A percentile compares a stretch with the other conserved stretches of the same genome.
Evolutionary conservation across 257 asterid genomes (phyloP).

Genomic region (Rehmannia glutinosa): DNA sequence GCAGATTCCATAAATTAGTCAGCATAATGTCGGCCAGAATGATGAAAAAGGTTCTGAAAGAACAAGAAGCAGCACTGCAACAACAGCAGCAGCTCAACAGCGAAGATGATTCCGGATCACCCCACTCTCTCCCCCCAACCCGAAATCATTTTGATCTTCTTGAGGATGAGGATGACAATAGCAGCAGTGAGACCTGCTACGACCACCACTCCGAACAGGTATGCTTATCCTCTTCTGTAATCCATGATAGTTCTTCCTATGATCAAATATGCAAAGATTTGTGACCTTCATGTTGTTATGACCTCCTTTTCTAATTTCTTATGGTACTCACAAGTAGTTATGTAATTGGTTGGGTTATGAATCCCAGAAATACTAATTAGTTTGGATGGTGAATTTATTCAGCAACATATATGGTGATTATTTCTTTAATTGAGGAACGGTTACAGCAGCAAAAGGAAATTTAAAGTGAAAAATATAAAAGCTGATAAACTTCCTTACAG

Average conservation of each 20-base stretch:
- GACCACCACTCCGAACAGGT: slow-evolving; percentile 38
- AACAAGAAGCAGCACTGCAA: slow-evolving; percentile 43
- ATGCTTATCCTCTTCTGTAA: neutral
- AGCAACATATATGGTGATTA: no score
- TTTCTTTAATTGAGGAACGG: no score
- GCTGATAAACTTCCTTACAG: no score
- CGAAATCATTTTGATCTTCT: slow-evolving; percentile 65
- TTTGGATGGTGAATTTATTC: neutral
- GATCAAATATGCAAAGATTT: neutral
- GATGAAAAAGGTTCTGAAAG: slow-evolving; percentile 61
- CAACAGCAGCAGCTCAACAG: slow-evolving; percentile 32
- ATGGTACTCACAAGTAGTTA: neutral
- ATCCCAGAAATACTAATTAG: neutral
- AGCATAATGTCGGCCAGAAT: slow-evolving; percentile 57
- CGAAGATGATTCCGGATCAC: slow-evolving; percentile 46
- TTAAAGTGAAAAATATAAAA: no score
- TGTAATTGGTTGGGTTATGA: neutral
- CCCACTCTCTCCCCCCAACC: slow-evolving; percentile 32
- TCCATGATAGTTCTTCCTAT: neutral
- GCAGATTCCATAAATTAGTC: neutral
- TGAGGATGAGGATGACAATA: slow-evolving; percentile 29
- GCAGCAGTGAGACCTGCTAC: slow-evolving; percentile 4
- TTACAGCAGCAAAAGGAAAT: no score
- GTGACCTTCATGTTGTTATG: neutral
- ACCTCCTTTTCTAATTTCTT: neutral